These are phyloP conservation scores for Acer yangbiense DNA, from an alignment of 345 rosid genomes.

Conservation along the genomic window DNA sequence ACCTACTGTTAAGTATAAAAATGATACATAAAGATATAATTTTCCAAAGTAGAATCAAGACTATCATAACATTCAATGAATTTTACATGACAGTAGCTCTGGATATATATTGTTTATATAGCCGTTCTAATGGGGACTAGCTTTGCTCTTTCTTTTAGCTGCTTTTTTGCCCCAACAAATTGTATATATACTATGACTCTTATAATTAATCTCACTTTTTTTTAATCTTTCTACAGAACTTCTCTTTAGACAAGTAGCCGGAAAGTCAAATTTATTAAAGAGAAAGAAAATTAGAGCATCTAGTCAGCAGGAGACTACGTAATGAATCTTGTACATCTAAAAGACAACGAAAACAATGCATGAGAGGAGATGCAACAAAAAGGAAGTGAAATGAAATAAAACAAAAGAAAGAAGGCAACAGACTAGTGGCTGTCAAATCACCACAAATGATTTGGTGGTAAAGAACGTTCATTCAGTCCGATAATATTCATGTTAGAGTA, in stretches of 20 bases:
- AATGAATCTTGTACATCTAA: too few relatives aligned
- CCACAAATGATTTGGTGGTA: too few relatives aligned
- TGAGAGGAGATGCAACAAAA: too few relatives aligned
- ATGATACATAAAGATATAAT: not conserved
- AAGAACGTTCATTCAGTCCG: too few relatives aligned
- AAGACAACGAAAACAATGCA: too few relatives aligned
- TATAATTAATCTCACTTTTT: not conserved
- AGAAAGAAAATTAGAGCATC: not conserved
- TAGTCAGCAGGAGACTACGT: too few relatives aligned
- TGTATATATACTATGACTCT: not conserved
- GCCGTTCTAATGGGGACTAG: constrained; percentile 2
- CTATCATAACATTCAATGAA: not conserved
- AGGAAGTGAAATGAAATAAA: not conserved
- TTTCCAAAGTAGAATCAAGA: not conserved
- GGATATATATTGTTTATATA: not conserved
- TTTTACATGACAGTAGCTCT: not conserved
- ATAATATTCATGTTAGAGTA: too few relatives aligned
- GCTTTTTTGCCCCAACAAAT: not conserved
- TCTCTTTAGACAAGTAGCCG: not conserved
- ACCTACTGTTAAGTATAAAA: not conserved
- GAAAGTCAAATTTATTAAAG: not conserved
- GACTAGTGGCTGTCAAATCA: not conserved
- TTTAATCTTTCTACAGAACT: not conserved
- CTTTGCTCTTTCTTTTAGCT: not conserved
- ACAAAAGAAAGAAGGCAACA: not conserved